phyloP scores from a whole-genome alignment of 2,329 filamentous ascomycete species.

The Mycosphaerella arachidis region DNA sequence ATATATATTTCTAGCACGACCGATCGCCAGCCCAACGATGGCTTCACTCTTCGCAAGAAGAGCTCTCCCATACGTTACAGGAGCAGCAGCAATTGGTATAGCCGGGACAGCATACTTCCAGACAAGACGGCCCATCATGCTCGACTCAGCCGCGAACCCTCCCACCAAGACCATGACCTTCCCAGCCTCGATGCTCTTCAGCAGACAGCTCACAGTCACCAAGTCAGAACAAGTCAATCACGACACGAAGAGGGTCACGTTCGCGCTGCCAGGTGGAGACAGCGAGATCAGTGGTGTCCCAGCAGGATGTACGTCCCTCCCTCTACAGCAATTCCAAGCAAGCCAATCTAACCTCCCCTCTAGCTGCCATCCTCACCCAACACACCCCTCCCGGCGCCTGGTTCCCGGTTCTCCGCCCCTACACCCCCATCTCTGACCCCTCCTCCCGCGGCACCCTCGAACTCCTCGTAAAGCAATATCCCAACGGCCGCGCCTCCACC shows the following conservation, averaged over 20 bases:
- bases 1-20: background rate
- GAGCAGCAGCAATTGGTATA: conserved; percentile 11
- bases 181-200: conserved; percentile 32
- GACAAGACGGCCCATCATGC: conserved; percentile 12
- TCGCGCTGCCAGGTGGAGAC: conserved; percentile 28
- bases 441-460: conserved; percentile 58
- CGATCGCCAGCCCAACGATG: conserved; percentile 8
- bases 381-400: conserved; percentile 53
- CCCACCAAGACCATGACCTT: conserved; percentile 27
- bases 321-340: background rate
- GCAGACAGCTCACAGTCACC: conserved; percentile 27
- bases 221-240: conserved; percentile 32
- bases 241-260: conserved; percentile 32
- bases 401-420: conserved; percentile 60
- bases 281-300: conserved; percentile 29
- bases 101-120: conserved; percentile 11
- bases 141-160: conserved; percentile 28
- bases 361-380: conserved; percentile 56
- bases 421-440: conserved; percentile 59
- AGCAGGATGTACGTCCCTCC: conserved; percentile 22
- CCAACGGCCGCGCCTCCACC: conserved; percentile 58
- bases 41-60: conserved; percentile 14
- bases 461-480: conserved; percentile 65
- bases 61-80: conserved; percentile 16
- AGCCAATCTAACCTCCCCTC: background rate